Conservation (phyloP, 139 green algal species). For the Tetraselmis striata region DNA sequence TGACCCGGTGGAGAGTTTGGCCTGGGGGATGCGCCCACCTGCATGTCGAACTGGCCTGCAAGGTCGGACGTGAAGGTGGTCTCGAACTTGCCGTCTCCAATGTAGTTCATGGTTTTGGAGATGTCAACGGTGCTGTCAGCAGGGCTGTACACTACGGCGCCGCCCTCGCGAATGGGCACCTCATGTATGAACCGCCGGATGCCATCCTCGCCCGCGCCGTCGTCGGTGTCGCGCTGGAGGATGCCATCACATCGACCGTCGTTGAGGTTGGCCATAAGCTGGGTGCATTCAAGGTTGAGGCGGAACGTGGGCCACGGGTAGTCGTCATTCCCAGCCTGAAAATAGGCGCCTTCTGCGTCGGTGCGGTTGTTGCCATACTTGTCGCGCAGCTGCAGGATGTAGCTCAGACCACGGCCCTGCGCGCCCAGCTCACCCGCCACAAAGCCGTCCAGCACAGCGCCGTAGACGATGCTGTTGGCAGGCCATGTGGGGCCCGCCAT, state of each 20-base stretch:
- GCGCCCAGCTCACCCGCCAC: slow-evolving; percentile 1
- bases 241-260: background rate
- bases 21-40: too few relatives aligned
- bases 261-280: background rate
- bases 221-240: background rate
- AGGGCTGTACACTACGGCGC: slow-evolving; percentile 1
- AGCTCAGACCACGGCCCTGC: background rate
- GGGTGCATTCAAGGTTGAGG: background rate
- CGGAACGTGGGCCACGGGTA: slow-evolving; percentile 5
- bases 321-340: background rate
- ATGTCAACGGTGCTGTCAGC: background rate
- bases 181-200: slow-evolving; percentile 3
- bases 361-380: slow-evolving; percentile 8
- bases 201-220: slow-evolving; percentile 1
- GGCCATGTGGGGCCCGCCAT: background rate
- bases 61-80: slow-evolving; percentile 4
- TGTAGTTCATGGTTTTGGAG: background rate
- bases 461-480: slow-evolving; percentile 6
- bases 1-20: too few relatives aligned
- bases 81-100: slow-evolving; percentile 1
- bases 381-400: slow-evolving; percentile 8
- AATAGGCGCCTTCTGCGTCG: slow-evolving; percentile 4
- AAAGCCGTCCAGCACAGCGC: slow-evolving; percentile 1
- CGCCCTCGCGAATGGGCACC: slow-evolving; percentile 7
- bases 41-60: slow-evolving; percentile 6